Conservation (phyloP, 257 asterid species). For the Forsythia viridissima region DNA sequence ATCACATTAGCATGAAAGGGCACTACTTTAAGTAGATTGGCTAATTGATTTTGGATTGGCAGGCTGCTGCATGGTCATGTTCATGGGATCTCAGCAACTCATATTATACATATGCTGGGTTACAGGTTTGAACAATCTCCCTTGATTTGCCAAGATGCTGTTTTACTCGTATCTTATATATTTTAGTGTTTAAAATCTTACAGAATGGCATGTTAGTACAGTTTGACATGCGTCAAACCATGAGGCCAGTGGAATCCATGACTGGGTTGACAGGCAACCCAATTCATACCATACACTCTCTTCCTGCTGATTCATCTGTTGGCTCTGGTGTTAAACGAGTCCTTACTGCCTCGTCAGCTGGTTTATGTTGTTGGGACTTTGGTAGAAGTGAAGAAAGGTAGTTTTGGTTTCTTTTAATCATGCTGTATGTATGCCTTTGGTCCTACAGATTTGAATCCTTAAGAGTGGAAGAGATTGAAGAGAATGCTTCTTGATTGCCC, state of each 20-base stretch:
- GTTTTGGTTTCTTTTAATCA: neutral
- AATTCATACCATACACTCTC: slow-evolving; percentile 66
- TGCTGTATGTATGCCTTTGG: neutral
- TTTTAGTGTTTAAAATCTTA: slow-evolving; percentile 19
- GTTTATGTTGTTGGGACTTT: slow-evolving; percentile 85
- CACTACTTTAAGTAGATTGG: neutral
- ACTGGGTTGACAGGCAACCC: slow-evolving; percentile 63
- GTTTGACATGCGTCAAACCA: slow-evolving; percentile 80
- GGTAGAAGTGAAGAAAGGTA: slow-evolving; percentile 58
- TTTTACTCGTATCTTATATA: slow-evolving; percentile 17
- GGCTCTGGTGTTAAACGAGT: slow-evolving; percentile 51
- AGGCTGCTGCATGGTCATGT: slow-evolving; percentile 98
- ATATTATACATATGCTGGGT: slow-evolving; percentile 74
- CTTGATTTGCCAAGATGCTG: slow-evolving; percentile 4
- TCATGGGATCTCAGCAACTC: slow-evolving; percentile 77
- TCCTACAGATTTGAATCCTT: neutral
- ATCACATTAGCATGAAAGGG: neutral
- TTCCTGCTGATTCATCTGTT: slow-evolving; percentile 43
- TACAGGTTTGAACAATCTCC: slow-evolving; percentile 62
- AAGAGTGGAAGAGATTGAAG: neutral
- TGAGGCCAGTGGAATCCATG: slow-evolving; percentile 64
- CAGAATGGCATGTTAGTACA: slow-evolving; percentile 86
- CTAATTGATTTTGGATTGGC: slow-evolving; percentile 28
- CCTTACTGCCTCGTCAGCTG: slow-evolving; percentile 87
- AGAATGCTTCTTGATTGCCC: neutral